Evolutionary conservation across 768 basidiomycete genomes (phyloP).

Genomic region (Astraeus odoratus): DNA sequence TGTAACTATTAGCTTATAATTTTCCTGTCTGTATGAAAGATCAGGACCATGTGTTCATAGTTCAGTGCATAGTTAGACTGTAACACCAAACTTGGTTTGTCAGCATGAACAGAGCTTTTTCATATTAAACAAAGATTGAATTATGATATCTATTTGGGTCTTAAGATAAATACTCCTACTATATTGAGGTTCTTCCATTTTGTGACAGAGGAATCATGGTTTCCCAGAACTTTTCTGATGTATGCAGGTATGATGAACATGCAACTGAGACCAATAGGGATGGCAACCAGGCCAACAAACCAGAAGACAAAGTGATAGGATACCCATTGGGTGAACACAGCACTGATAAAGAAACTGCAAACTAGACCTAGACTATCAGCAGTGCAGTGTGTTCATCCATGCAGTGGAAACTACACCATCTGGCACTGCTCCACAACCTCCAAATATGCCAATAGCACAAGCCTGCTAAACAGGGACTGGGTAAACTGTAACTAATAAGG

Average conservation of each 20-base stretch:
- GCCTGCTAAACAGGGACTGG: constrained; percentile 41
- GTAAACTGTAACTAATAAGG: constrained; percentile 44
- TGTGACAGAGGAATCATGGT: neutral
- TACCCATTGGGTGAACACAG: constrained; percentile 32
- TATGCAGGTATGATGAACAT: constrained; percentile 30
- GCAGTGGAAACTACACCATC: constrained; percentile 29
- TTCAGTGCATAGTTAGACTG: too few relatives aligned
- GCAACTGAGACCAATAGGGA: constrained; percentile 25
- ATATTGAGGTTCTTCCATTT: constrained; percentile 31
- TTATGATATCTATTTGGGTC: too few relatives aligned
- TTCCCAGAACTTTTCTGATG: constrained; percentile 1
- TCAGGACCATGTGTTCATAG: too few relatives aligned
- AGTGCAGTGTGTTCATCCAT: neutral
- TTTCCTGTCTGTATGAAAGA: too few relatives aligned
- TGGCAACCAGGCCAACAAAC: constrained; percentile 34
- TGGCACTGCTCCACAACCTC: constrained; percentile 39
- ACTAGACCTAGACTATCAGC: constrained; percentile 18
- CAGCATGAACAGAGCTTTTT: too few relatives aligned
- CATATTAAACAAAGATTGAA: too few relatives aligned
- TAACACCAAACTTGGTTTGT: too few relatives aligned
- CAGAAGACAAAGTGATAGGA: constrained; percentile 50
- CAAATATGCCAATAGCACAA: constrained; percentile 40
- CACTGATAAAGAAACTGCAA: constrained; percentile 38
- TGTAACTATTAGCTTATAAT: too few relatives aligned
- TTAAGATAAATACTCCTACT: constrained; percentile 32